Evolutionary conservation across 2,329 filamentous ascomycete genomes (phyloP).

Genomic region (Exophiala xenobiotica): DNA sequence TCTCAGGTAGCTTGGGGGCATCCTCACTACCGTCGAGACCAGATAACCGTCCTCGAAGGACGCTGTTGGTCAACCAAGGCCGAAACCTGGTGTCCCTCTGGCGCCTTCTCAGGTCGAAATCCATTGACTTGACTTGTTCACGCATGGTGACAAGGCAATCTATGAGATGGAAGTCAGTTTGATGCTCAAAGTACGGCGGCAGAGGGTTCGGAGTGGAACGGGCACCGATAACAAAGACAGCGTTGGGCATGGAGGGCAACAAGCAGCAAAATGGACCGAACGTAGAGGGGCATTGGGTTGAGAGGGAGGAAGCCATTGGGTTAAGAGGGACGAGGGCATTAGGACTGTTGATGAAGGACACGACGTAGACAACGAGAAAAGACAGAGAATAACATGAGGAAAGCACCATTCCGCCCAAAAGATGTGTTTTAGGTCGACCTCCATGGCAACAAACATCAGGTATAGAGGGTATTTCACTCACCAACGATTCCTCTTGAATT

Average conservation of each 20-base stretch:
- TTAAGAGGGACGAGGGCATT: too few species aligned
- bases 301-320: too few species aligned
- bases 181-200: background rate
- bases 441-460: too few species aligned
- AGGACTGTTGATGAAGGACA: too few species aligned
- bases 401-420: too few species aligned
- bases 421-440: too few species aligned
- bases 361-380: too few species aligned
- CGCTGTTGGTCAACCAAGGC: slow-evolving; percentile 24
- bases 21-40: slow-evolving; percentile 11
- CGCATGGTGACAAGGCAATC: slow-evolving; percentile 3
- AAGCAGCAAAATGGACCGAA: too few species aligned
- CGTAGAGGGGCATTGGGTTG: too few species aligned
- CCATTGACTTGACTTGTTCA: slow-evolving; percentile 6
- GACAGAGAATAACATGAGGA: too few species aligned
- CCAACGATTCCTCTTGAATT: slow-evolving; percentile 4
- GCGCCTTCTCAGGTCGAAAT: slow-evolving; percentile 16
- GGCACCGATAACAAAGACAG: too few species aligned
- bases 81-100: slow-evolving; percentile 22
- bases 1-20: slow-evolving; percentile 15
- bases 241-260: background rate
- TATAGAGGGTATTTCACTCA: background rate
- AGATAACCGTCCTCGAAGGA: slow-evolving; percentile 18
- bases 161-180: background rate
- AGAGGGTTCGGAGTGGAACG: too few species aligned